Evolutionary conservation across 2,329 filamentous ascomycete species (phyloP), one percentile per base, ranked within the genome.

Genomic region (Fusarium burgessii): DNA sequence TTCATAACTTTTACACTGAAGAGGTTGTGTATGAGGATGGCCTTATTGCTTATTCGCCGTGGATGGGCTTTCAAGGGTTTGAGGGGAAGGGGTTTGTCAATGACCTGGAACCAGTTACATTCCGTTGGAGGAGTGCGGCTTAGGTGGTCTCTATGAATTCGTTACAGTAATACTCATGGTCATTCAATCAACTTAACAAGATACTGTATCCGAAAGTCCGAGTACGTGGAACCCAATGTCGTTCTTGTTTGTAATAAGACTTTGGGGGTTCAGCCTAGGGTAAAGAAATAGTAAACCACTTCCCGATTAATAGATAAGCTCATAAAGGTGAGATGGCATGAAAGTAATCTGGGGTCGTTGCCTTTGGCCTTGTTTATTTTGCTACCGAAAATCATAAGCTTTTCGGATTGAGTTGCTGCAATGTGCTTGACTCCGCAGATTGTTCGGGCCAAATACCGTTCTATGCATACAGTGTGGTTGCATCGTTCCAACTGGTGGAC

Each of bases 401-500:
- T 50, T 32, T 35, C 2, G 3, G 35, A 7, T 50, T 35, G 32
- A 20, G 47, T 36, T 35, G 14, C 18, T 25, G 20, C 32, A 35
- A 23, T 18, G 8, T 7, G 4, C 15, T 35, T 25, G 20, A 23
- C 6, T 15, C 20, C 20, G 23, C 23, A 23, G 23, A 23, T 23
- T 23, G 23, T 23, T 50, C 29, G n/a, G 25, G 20, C 29, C 32
- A 12, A 33, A 33, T 33, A 9, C 29, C 29, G 13, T 2, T 32
- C 29, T 11, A 32, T 13, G 29, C 12, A 50, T 50, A 29, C 29
- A 35, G 11, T 23, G 33, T 45, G 38, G 51, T 55, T 25, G 27
- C 51, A 55, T 55, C 27, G n/a, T 7, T 45, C 9, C 51, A 25
- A 55, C 27, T 55, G 51, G 51, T 55, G 51, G 51, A 46, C 38